Evolutionary conservation across 768 basidiomycete species (phyloP).

Genomic region (Pulveroboletus ravenelii): DNA sequence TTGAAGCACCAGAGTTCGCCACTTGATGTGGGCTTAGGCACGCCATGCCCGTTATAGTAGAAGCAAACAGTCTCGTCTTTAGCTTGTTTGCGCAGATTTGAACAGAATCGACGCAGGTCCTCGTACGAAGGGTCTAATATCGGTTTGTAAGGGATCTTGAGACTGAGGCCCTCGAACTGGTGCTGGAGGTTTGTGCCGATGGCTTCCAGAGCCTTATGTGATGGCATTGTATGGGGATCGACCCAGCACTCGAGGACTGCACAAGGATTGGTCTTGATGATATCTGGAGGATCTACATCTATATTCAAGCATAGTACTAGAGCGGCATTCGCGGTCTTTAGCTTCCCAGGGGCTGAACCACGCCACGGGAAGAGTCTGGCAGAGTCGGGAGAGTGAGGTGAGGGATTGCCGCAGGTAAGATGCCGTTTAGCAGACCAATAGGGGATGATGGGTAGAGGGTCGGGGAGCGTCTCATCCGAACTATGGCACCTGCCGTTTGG

Average conservation of each 20-base stretch:
- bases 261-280: conserved; percentile 96
- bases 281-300: conserved; percentile 95
- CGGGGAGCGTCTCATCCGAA: conserved; percentile 45
- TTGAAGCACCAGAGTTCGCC: conserved; percentile 99
- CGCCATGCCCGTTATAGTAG: conserved; percentile 98
- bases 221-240: conserved; percentile 88
- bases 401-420: conserved; percentile 83
- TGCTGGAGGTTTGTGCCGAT: conserved; percentile 91
- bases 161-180: conserved; percentile 93
- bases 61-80: conserved; percentile 93
- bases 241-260: conserved; percentile 97
- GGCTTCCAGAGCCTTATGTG: conserved; percentile 88
- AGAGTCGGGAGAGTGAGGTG: conserved; percentile 62
- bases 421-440: conserved; percentile 90
- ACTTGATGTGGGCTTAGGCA: conserved; percentile 92
- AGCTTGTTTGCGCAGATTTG: conserved; percentile 76
- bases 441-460: conserved; percentile 58
- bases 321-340: conserved; percentile 87
- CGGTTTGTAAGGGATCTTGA: conserved; percentile 91
- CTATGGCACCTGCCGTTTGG: conserved; percentile 34
- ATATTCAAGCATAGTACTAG: conserved; percentile 93
- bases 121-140: conserved; percentile 94
- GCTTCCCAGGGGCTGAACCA: conserved; percentile 70
- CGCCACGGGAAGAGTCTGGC: conserved; percentile 75
- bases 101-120: conserved; percentile 84